phyloP scores from a whole-genome alignment of 2,329 filamentous ascomycete species.

The Apiospora phragmitis region DNA sequence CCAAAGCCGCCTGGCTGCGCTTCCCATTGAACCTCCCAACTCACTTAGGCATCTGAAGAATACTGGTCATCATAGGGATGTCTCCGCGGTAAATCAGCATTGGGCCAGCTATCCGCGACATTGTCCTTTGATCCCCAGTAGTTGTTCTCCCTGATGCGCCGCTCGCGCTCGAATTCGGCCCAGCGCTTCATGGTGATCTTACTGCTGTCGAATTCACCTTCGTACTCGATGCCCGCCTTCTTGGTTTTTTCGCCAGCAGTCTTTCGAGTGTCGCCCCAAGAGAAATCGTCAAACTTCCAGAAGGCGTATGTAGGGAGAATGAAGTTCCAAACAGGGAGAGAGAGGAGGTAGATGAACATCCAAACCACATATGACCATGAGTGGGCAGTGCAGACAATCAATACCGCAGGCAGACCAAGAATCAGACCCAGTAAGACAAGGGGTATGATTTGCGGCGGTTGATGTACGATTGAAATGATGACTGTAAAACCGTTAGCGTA shows the following conservation, averaged over 20 bases:
- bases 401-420: conserved; percentile 85
- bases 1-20: neutral
- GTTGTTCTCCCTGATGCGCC: conserved; percentile 46
- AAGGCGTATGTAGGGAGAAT: conserved; percentile 90
- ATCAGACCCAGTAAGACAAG: conserved; percentile 87
- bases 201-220: conserved; percentile 96
- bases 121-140: conserved; percentile 58
- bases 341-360: conserved; percentile 96
- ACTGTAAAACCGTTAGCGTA: conserved; percentile 51
- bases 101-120: conserved; percentile 47
- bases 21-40: neutral
- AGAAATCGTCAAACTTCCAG: conserved; percentile 99
- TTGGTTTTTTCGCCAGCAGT: conserved; percentile 87
- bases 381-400: conserved; percentile 93
- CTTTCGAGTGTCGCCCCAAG: conserved; percentile 97
- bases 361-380: conserved; percentile 88
- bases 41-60: conserved; percentile 50
- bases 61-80: conserved; percentile 57
- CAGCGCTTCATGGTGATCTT: conserved; percentile 99
- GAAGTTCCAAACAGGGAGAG: conserved; percentile 97
- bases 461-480: conserved; percentile 79
- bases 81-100: conserved; percentile 31
- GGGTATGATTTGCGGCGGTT: conserved; percentile 81
- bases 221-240: conserved; percentile 81
- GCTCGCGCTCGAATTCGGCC: conserved; percentile 86